Evolutionary conservation across 106 monocot genomes (phyloP).

Genomic region (Phalaenopsis equestris): DNA sequence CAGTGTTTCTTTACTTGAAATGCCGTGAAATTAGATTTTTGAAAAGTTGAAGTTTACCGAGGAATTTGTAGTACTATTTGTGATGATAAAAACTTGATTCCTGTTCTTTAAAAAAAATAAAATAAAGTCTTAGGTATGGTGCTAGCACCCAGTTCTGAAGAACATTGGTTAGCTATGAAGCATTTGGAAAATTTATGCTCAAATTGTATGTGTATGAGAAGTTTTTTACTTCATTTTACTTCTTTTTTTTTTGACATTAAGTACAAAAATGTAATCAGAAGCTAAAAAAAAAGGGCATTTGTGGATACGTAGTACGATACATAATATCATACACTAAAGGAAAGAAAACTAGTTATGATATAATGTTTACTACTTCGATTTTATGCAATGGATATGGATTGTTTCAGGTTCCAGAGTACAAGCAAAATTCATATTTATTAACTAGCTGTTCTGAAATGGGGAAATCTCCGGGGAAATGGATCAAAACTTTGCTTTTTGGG

Average conservation of each 20-base stretch:
- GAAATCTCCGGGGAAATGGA: conserved; percentile 98
- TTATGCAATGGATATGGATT: conserved; percentile 6
- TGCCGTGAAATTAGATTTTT: background rate
- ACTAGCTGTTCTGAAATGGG: conserved; percentile 37
- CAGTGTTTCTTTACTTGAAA: background rate
- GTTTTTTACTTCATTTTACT: background rate
- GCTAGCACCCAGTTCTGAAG: background rate
- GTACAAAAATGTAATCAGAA: background rate
- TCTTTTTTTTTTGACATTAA: background rate
- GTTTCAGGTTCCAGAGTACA: conserved; percentile 5
- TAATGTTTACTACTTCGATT: background rate
- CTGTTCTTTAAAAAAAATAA: background rate
- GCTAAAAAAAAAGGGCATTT: background rate
- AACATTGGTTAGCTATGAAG: background rate
- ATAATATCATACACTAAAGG: background rate
- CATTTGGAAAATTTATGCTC: background rate
- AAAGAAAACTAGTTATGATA: background rate
- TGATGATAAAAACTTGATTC: background rate
- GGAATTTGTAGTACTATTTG: background rate
- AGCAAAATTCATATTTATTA: background rate
- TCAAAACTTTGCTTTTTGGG: conserved; percentile 66
- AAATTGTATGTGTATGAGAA: background rate
- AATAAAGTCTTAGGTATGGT: background rate
- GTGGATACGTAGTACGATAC: background rate
- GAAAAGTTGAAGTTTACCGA: background rate